Percentiles rank a stretch among this genome's conserved stretches.
Conservation (phyloP, 1,139 yeast species). For the Candida sanyaensis region DNA sequence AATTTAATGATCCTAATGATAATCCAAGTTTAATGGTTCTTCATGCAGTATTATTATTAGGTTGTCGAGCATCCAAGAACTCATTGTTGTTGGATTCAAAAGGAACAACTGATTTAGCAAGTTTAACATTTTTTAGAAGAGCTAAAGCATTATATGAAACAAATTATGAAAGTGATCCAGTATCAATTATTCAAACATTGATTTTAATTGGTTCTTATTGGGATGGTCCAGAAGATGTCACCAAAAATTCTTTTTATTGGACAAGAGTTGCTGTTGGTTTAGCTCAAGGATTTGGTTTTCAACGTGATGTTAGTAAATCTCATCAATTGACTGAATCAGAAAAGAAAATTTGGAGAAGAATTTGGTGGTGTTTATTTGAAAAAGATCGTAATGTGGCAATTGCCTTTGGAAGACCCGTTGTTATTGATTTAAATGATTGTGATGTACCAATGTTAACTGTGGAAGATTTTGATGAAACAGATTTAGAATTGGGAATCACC, state of each 20-base stretch:
- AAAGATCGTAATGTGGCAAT: constrained; percentile 74
- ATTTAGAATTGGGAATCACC: constrained; percentile 33
- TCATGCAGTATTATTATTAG: constrained; percentile 71
- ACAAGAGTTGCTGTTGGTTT: constrained; percentile 69
- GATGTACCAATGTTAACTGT: constrained; percentile 73
- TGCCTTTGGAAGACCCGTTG: constrained; percentile 75
- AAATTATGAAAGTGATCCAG: constrained; percentile 71
- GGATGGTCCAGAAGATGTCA: constrained; percentile 80
- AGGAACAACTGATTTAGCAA: constrained; percentile 59
- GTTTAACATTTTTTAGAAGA: constrained; percentile 69
- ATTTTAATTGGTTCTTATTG: constrained; percentile 69
- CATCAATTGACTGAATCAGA: constrained; percentile 37
- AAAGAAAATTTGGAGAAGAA: constrained; percentile 63
- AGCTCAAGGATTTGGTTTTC: constrained; percentile 82
- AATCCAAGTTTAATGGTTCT: constrained; percentile 70
- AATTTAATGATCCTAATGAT: constrained; percentile 56
- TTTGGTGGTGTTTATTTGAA: constrained; percentile 81
- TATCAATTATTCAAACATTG: constrained; percentile 64
- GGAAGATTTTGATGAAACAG: constrained; percentile 65
- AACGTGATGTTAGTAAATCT: constrained; percentile 50
- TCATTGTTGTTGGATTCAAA: constrained; percentile 57
- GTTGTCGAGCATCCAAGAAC: constrained; percentile 62
- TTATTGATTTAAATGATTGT: constrained; percentile 72
- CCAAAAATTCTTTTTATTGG: constrained; percentile 79
- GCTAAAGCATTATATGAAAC: constrained; percentile 79